Conservation (phyloP, 2,329 filamentous ascomycete genomes). For the Aurifilum marmelostoma region DNA sequence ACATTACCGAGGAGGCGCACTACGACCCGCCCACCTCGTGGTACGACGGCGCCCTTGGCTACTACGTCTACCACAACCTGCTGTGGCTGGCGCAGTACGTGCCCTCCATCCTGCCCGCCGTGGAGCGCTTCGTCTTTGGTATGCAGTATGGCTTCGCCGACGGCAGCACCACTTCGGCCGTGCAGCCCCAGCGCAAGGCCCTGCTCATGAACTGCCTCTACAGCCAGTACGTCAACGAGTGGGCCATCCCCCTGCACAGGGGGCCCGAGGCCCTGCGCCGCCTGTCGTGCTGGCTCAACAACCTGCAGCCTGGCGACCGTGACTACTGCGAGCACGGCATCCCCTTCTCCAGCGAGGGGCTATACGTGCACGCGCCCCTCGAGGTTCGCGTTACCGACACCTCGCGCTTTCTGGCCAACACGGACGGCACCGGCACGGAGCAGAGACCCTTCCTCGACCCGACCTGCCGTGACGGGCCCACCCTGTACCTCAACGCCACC, state of each 20-base stretch:
- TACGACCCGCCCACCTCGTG: conserved; percentile 68
- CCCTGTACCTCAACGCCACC: conserved; percentile 79
- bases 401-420: conserved; percentile 37
- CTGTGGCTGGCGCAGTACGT: conserved; percentile 79
- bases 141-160: conserved; percentile 94
- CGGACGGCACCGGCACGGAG: conserved; percentile 32
- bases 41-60: conserved; percentile 82
- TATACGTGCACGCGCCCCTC: conserved; percentile 78
- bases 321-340: conserved; percentile 64
- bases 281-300: conserved; percentile 83
- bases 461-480: conserved; percentile 59
- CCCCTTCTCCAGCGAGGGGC: conserved; percentile 67
- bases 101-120: conserved; percentile 79
- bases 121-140: conserved; percentile 96
- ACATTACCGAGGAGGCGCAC: conserved; percentile 69
- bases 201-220: conserved; percentile 97
- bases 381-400: conserved; percentile 77
- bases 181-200: conserved; percentile 79
- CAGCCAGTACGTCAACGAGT: conserved; percentile 98
- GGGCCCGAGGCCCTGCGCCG: conserved; percentile 86
- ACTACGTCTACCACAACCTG: conserved; percentile 89
- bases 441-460: conserved; percentile 59
- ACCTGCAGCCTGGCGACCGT: conserved; percentile 57
- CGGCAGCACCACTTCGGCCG: conserved; percentile 68
- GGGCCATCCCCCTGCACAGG: conserved; percentile 84